Conservation (phyloP, 768 basidiomycete genomes). For the Psilocybe sp. region DNA sequence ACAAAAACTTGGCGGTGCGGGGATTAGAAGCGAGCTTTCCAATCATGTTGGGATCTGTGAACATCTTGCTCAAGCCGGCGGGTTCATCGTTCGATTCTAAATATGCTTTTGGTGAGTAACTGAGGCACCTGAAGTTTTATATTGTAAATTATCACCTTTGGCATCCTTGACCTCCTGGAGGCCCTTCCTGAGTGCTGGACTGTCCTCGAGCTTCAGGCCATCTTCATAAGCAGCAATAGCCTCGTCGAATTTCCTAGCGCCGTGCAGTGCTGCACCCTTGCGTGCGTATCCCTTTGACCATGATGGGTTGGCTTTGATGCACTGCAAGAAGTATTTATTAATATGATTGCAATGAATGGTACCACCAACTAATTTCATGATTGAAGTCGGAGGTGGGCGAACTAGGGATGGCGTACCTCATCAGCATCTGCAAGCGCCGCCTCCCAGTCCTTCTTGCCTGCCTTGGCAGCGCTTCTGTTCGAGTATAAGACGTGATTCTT, state of each 20-base stretch:
- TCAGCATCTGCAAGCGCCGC: slow-evolving; percentile 87
- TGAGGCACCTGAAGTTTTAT: background rate
- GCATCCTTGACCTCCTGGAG: slow-evolving; percentile 87
- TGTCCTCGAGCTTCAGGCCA: slow-evolving; percentile 81
- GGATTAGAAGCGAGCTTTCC: slow-evolving; percentile 86
- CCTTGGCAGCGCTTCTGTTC: slow-evolving; percentile 87
- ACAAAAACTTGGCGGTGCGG: slow-evolving; percentile 77
- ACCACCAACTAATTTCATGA: slow-evolving; percentile 2
- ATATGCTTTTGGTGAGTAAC: slow-evolving; percentile 12
- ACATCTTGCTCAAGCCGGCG: slow-evolving; percentile 69
- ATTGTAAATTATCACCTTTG: slow-evolving; percentile 48
- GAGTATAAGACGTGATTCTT: slow-evolving; percentile 88
- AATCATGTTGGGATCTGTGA: slow-evolving; percentile 80
- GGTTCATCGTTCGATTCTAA: slow-evolving; percentile 41
- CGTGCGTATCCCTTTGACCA: slow-evolving; percentile 92
- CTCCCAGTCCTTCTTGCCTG: slow-evolving; percentile 77
- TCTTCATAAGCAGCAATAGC: slow-evolving; percentile 82
- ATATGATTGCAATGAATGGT: no score
- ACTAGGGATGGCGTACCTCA: slow-evolving; percentile 51
- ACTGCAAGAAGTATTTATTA: slow-evolving; percentile 38
- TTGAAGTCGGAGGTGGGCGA: slow-evolving; percentile 1
- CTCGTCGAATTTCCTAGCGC: slow-evolving; percentile 72
- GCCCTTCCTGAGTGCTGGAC: slow-evolving; percentile 80
- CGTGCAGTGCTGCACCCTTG: slow-evolving; percentile 92
- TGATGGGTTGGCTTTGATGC: slow-evolving; percentile 70